phyloP scores from a whole-genome alignment of 345 rosid species.

The Turnera subulata region DNA sequence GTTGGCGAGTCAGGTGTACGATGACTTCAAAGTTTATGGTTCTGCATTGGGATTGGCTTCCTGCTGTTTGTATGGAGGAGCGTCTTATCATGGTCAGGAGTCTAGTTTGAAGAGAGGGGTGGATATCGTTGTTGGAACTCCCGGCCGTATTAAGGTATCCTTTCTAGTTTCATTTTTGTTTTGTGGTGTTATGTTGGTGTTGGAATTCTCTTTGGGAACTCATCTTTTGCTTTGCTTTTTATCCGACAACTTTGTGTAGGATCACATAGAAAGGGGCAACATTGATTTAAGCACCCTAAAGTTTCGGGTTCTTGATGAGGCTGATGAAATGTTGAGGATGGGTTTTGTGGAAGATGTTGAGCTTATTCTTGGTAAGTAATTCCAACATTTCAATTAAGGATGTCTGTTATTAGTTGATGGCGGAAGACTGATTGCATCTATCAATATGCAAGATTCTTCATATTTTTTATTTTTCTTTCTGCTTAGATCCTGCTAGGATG shows the following conservation, averaged over 20 bases:
- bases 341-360: constrained; percentile 98
- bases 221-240: neutral
- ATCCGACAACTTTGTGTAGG: constrained; percentile 40
- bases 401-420: too few species aligned
- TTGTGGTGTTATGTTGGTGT: neutral
- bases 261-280: constrained; percentile 74
- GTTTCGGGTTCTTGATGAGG: constrained; percentile 96
- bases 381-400: neutral
- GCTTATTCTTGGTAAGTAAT: constrained; percentile 68
- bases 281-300: constrained; percentile 58
- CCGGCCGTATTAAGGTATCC: constrained; percentile 86
- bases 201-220: neutral
- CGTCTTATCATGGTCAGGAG: constrained; percentile 62
- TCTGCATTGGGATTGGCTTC: constrained; percentile 66
- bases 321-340: constrained; percentile 98
- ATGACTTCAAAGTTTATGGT: constrained; percentile 86
- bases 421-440: too few species aligned
- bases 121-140: constrained; percentile 89
- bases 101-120: constrained; percentile 67
- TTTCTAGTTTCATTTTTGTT: neutral
- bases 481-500: neutral
- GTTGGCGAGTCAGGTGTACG: constrained; percentile 80
- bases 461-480: neutral
- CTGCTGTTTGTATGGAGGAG: constrained; percentile 93
- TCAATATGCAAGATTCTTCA: neutral